Evolutionary conservation across 1,139 yeast species (phyloP), one percentile per base, ranked within the genome.

Genomic region (Pneumocystis canis): DNA sequence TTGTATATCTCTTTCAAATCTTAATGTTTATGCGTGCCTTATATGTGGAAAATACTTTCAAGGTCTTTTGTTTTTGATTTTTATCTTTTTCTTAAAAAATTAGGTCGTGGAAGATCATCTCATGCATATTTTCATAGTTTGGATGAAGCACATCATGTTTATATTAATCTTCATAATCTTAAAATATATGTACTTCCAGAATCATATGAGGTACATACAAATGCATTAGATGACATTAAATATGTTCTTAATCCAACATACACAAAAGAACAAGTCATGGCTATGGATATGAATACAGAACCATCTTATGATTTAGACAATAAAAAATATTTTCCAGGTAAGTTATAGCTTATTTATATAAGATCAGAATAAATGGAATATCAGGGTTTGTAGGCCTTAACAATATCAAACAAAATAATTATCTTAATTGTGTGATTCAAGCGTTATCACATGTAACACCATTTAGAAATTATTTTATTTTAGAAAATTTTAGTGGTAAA

Each of bases 21-120:
- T 79, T 40, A 84, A 85, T 68, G 80, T 87, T 0, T 85, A 86
- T 70, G 83, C 88, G 56, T 87, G 95, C 69, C 73, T 87, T 41
- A 79, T 79, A 0, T 87, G 95, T 73, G 94, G 94, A 57, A 83
- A 80, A 69, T 87, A 82, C 73, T 79, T 82, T 63, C 86, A 83
- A 68, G 69, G 67, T 61, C 40, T 39, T 56, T 28, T 5, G 3
- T 9, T 5, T 9, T 1, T 35, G n/a, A n/a, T 30, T 25, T 25
- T 20, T 20, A n/a, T n/a, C 56, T 18, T 58, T n/a, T 14, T 6
- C 25, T 53, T 9, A 31, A 18, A 9, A 16, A 20, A 33, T 4
- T 30, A 65, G 95, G 95, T 0, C 76, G 89, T 32, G 80, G 83
- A 0, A 74, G 73, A 63, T 72, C 79, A 16, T 81, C 92, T 0